Conservation (phyloP, 148 eudicot genomes). For the Pharnaceum exiguum region DNA sequence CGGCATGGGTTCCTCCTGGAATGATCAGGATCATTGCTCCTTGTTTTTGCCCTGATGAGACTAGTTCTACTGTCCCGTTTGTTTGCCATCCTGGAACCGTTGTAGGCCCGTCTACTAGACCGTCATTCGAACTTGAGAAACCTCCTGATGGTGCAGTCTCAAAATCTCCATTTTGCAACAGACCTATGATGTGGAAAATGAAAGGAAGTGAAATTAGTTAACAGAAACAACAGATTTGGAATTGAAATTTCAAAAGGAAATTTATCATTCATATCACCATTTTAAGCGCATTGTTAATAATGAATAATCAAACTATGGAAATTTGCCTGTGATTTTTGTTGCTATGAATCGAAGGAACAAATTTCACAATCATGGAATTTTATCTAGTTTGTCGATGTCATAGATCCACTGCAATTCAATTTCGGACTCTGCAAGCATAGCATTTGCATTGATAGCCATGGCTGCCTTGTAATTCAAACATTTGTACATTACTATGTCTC, state of each 20-base stretch:
- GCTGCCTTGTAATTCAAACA: too few species aligned
- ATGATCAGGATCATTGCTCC: slow-evolving; percentile 98
- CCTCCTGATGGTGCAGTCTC: slow-evolving; percentile 89
- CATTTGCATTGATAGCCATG: too few species aligned
- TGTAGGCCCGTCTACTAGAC: slow-evolving; percentile 39
- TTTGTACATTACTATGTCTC: too few species aligned
- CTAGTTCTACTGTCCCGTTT: slow-evolving; percentile 82
- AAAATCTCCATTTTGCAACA: slow-evolving; percentile 75
- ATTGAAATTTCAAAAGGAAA: background rate
- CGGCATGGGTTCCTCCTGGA: slow-evolving; percentile 82
- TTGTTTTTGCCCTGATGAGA: slow-evolving; percentile 82
- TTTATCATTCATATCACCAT: background rate
- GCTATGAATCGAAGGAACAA: too few species aligned
- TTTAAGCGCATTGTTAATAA: too few species aligned
- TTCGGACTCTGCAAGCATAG: too few species aligned
- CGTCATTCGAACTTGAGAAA: slow-evolving; percentile 41
- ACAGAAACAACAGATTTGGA: background rate
- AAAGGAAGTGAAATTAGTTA: background rate
- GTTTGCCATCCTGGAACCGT: slow-evolving; percentile 74
- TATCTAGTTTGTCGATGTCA: too few species aligned
- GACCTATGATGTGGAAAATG: slow-evolving; percentile 37
- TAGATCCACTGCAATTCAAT: too few species aligned
- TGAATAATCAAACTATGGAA: too few species aligned
- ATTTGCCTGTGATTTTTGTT: too few species aligned
- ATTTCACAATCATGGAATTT: too few species aligned